Evolutionary conservation across 129 eudicot genomes (phyloP).

Genomic region (Centaurea solstitialis): DNA sequence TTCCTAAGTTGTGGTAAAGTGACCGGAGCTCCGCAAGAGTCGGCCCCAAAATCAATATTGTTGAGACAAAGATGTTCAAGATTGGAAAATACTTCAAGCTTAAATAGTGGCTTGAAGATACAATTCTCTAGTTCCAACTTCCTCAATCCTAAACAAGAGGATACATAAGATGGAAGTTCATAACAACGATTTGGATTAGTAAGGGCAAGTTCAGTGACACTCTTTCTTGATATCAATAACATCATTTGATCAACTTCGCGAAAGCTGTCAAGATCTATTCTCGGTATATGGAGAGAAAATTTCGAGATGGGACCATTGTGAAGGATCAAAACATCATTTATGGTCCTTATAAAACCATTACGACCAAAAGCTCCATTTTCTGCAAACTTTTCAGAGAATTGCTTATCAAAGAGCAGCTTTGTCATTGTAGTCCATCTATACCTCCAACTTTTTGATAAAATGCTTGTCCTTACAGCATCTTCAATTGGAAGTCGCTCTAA

Average conservation of each 20-base stretch:
- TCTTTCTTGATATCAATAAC: neutral
- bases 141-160: neutral
- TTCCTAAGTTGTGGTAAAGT: neutral
- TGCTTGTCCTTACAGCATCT: constrained; percentile 18
- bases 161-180: neutral
- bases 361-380: neutral
- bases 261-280: neutral
- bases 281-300: neutral
- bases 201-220: neutral
- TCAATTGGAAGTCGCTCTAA: constrained; percentile 15
- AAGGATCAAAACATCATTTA: constrained; percentile 11
- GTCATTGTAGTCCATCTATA: constrained; percentile 16
- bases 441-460: constrained; percentile 16
- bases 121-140: neutral
- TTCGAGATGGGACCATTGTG: constrained; percentile 9
- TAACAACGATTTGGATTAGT: neutral
- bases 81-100: constrained; percentile 2
- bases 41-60: neutral
- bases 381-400: neutral
- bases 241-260: neutral
- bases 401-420: neutral
- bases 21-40: too few relatives aligned
- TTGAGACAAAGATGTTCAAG: neutral
- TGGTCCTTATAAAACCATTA: neutral
- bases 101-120: neutral